Evolutionary conservation across 1,284 basidiomycete species (phyloP).

Genomic region (Sporisorium sorghi): DNA sequence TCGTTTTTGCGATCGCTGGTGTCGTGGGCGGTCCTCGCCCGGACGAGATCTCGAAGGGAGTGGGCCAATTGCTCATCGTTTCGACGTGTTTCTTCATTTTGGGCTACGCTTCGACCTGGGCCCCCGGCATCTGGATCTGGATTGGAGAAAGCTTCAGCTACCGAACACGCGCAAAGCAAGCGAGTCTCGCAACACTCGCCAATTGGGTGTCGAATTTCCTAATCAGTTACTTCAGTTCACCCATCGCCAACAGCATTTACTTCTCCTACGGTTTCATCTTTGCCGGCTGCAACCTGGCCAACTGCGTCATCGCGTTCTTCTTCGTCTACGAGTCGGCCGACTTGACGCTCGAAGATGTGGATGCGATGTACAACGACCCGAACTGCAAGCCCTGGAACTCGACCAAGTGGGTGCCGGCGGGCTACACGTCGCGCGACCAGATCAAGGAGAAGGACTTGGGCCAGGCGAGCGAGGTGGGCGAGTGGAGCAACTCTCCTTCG

Average conservation of each 20-base stretch:
- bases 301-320: conserved; percentile 78
- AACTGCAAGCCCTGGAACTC: conserved; percentile 78
- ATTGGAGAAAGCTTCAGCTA: conserved; percentile 79
- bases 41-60: conserved; percentile 36
- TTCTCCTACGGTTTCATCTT: conserved; percentile 82
- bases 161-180: conserved; percentile 80
- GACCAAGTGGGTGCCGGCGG: conserved; percentile 69
- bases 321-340: conserved; percentile 82
- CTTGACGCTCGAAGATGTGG: conserved; percentile 78
- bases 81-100: conserved; percentile 82
- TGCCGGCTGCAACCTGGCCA: conserved; percentile 73
- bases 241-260: conserved; percentile 61
- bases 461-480: conserved; percentile 49
- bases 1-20: conserved; percentile 81
- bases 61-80: conserved; percentile 79
- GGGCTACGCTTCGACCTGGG: conserved; percentile 81
- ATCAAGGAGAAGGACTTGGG: conserved; percentile 52
- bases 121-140: conserved; percentile 67
- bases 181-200: conserved; percentile 77
- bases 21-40: conserved; percentile 75
- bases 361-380: conserved; percentile 81
- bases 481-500: conserved; percentile 53
- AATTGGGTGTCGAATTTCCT: conserved; percentile 81
- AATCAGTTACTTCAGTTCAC: conserved; percentile 76
- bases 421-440: conserved; percentile 56